phyloP scores from a whole-genome alignment of 2,329 filamentous ascomycete genomes.

The Fusarium clavum region DNA sequence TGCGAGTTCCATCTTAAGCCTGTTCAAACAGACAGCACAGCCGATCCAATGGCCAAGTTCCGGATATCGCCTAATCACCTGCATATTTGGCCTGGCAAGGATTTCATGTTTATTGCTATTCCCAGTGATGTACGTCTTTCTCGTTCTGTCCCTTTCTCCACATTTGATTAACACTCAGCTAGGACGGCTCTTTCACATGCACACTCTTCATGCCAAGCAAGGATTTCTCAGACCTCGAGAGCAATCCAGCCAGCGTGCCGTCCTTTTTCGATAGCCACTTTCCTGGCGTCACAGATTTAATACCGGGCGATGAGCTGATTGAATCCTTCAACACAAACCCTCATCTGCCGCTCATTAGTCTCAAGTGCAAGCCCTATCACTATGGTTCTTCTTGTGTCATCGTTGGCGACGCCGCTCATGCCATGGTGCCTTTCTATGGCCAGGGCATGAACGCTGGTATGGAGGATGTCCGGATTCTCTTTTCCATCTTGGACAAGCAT shows the following conservation, averaged over 20 bases:
- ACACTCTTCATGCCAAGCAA: constrained; percentile 87
- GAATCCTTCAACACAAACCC: constrained; percentile 84
- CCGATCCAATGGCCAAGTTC: constrained; percentile 64
- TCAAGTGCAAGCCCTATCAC: constrained; percentile 93
- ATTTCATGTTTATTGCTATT: constrained; percentile 99
- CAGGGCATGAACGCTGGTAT: constrained; percentile 98
- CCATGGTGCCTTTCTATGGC: constrained; percentile 98
- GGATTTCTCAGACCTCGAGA: constrained; percentile 76
- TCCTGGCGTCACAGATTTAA: constrained; percentile 82
- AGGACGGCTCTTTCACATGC: constrained; percentile 93
- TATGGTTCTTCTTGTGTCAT: constrained; percentile 82
- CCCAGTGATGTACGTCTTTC: constrained; percentile 70
- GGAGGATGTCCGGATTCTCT: constrained; percentile 92
- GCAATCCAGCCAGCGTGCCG: constrained; percentile 68
- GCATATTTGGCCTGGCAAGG: constrained; percentile 95
- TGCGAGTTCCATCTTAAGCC: constrained; percentile 90
- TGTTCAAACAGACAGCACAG: constrained; percentile 44
- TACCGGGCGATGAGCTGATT: constrained; percentile 74
- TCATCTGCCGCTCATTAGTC: constrained; percentile 90
- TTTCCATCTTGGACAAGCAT: constrained; percentile 81
- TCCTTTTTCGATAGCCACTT: constrained; percentile 86
- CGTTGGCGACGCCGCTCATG: constrained; percentile 92
- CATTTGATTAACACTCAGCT: constrained; percentile 15
- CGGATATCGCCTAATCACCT: constrained; percentile 90
- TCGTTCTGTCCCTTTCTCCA: not conserved